Conservation (phyloP, 306 rosid genomes). For the Trifolium repens region DNA sequence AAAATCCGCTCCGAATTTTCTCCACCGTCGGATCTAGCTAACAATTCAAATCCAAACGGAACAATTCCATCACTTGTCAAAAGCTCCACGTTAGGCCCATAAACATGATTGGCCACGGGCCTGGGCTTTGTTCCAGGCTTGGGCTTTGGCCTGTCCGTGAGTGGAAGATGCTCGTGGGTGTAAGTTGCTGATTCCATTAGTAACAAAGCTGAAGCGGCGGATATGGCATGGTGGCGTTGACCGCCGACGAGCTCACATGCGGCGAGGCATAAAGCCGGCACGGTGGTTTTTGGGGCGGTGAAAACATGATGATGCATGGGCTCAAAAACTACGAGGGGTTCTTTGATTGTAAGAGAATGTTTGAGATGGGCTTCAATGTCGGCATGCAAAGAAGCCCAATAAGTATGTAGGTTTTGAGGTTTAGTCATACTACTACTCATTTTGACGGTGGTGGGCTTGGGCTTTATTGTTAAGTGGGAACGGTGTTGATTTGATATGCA, state of each 20-base stretch:
- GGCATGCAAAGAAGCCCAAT: constrained; percentile 57
- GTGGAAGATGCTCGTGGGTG: constrained; percentile 56
- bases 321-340: constrained; percentile 62
- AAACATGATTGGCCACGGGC: neutral
- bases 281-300: constrained; percentile 56
- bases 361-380: constrained; percentile 66
- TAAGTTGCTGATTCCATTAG: constrained; percentile 45
- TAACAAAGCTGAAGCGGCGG: constrained; percentile 70
- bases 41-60: constrained; percentile 60
- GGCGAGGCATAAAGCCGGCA: constrained; percentile 66
- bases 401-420: constrained; percentile 5
- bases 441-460: constrained; percentile 30
- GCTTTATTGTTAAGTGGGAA: constrained; percentile 9
- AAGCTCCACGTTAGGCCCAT: constrained; percentile 53
- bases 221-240: constrained; percentile 51
- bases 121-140: neutral
- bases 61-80: constrained; percentile 54
- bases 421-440: constrained; percentile 3
- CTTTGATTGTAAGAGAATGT: constrained; percentile 52
- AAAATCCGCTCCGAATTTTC: constrained; percentile 48
- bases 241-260: constrained; percentile 79
- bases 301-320: constrained; percentile 63
- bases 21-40: constrained; percentile 44
- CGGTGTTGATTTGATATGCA: constrained; percentile 18
- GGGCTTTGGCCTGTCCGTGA: constrained; percentile 38